Conservation (phyloP, 169 alveolate species). For the Cryptosporidium sp. region DNA sequence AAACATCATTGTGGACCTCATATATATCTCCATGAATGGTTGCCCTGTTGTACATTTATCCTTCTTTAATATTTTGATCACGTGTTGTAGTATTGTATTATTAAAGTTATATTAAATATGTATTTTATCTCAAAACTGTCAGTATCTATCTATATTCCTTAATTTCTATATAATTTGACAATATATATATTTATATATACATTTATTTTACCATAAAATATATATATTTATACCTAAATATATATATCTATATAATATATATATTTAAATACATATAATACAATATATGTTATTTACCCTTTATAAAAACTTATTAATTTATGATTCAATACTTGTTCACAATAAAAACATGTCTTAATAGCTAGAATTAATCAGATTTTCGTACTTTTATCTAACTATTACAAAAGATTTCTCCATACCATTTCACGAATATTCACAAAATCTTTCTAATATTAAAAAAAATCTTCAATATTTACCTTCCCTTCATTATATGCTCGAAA, state of each 20-base stretch:
- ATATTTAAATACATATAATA: neutral
- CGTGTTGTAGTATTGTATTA: neutral
- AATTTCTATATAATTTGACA: neutral
- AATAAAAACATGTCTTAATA: neutral
- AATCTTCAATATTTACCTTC: neutral
- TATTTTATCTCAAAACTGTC: neutral
- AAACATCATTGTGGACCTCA: conserved; percentile 1
- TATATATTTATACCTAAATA: neutral
- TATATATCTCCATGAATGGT: neutral
- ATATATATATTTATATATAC: neutral
- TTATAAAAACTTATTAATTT: neutral
- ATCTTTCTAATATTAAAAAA: neutral
- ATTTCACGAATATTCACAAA: neutral
- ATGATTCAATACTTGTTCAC: neutral
- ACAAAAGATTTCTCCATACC: neutral
- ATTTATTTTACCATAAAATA: neutral
- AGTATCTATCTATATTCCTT: neutral
- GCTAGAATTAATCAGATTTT: neutral
- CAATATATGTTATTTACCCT: neutral
- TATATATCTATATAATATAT: neutral
- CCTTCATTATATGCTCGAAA: neutral
- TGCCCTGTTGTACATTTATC: neutral
- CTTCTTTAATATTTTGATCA: neutral
- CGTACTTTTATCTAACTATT: neutral
- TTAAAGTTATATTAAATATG: neutral